Evolutionary conservation across 441 rosid genomes (phyloP), one percentile per base, ranked within the genome.

Genomic region (Pelargonium fulgidum): DNA sequence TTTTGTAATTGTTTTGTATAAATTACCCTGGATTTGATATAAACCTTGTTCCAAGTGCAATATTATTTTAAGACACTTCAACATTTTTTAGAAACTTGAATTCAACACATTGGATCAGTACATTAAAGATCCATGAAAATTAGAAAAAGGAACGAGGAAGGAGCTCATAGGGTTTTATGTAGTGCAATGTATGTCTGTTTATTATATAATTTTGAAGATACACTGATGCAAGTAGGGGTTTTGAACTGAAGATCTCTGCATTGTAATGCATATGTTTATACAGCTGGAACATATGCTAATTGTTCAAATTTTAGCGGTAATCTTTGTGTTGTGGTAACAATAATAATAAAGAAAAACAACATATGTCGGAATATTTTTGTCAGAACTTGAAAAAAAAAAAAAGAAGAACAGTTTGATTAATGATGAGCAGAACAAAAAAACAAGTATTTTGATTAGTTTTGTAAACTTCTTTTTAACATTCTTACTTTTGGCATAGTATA

Each of bases 1-100:
- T 12, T 62, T 65, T 65, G 50, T 13, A 48, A 47, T 3, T 72
- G 71, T 24, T 22, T 72, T 66, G 19, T 17, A 56, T 19, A 56
- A 16, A 56, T 56, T 17, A 6, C 24, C 6, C 11, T 6, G 62
- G 11, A 56, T 56, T 56, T 17, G 10, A 17, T 22, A 1, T 14
- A 16, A 56, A 16, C 62, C 11, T 1, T 17, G 19, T 29, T 11
- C 62, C 17, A 16, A 7, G 62, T 16, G 24, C 11, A 56, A 56
- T 56, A 56, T 1, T 17, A 8, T 7, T 56, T 16, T 8, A 16
- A 17, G 1, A 4, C 59, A 52, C 59, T 52, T 14, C n/a, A 14
- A n/a, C 14, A 0, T 56, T 56, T 3, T 56, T 56, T 14, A 17
- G 62, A 56, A 56, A n/a, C 19, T 7, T 56, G 6, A 16, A 5